Evolutionary conservation across 768 basidiomycete species (phyloP).

Genomic region (Leccinum boreale): DNA sequence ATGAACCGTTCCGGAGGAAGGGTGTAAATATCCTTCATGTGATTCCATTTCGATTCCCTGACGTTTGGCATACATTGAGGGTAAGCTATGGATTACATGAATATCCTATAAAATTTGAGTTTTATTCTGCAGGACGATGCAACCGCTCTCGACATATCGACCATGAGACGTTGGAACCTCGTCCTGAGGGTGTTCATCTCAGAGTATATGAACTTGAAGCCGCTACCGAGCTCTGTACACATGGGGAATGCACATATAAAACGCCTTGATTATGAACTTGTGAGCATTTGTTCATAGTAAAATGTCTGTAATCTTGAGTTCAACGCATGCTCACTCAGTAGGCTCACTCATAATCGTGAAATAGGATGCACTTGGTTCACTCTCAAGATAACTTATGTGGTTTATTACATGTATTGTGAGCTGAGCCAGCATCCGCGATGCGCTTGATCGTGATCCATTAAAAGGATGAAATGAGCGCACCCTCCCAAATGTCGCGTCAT

Average conservation of each 20-base stretch:
- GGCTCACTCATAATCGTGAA: conserved; percentile 3
- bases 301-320: background rate
- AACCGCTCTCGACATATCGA: conserved; percentile 76
- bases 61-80: conserved; percentile 79
- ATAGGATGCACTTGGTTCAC: background rate
- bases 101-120: background rate
- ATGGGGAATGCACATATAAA: conserved; percentile 25
- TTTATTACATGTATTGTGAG: background rate
- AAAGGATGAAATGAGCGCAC: conserved; percentile 5
- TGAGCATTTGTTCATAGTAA: conserved; percentile 28
- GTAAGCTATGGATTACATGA: conserved; percentile 40
- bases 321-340: conserved; percentile 17
- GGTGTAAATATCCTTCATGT: conserved; percentile 91
- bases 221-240: conserved; percentile 38
- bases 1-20: conserved; percentile 77
- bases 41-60: conserved; percentile 86
- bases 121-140: conserved; percentile 73
- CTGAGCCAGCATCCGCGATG: background rate
- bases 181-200: conserved; percentile 83
- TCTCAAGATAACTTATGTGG: background rate
- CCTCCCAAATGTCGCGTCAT: conserved; percentile 15
- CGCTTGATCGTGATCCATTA: background rate
- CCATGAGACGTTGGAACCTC: conserved; percentile 87
- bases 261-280: conserved; percentile 46
- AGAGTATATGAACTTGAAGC: conserved; percentile 79